Percentiles rank a stretch among this genome's conserved stretches.
Evolutionary conservation across 306 rosid species (phyloP).

Genomic region (Pyrus pyrifolia): DNA sequence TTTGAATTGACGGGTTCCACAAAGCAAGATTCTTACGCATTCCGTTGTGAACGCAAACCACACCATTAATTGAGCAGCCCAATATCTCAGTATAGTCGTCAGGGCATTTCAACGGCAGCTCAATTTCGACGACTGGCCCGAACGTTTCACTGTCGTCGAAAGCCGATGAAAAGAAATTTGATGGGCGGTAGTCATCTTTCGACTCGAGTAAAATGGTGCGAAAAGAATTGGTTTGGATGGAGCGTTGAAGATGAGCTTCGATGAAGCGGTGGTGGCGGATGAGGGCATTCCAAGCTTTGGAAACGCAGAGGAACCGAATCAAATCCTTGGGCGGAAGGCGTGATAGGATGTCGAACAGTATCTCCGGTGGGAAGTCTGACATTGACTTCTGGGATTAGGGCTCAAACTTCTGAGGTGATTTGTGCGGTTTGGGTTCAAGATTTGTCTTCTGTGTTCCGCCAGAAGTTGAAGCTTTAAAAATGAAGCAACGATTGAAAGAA

Average conservation of each 20-base stretch:
- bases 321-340: background rate
- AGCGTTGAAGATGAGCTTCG: background rate
- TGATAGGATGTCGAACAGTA: background rate
- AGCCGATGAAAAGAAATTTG: background rate
- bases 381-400: background rate
- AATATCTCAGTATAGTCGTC: background rate
- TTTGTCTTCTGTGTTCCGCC: no score
- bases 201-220: background rate
- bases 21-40: background rate
- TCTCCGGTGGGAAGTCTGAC: background rate
- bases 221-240: background rate
- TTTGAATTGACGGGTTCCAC: background rate
- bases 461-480: no score
- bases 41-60: background rate
- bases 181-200: no score
- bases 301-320: background rate
- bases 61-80: background rate
- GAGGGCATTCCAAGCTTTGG: background rate
- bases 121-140: background rate
- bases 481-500: no score
- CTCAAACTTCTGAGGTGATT: no score
- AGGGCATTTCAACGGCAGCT: background rate
- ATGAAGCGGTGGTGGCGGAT: background rate
- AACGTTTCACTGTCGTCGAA: background rate
- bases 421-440: no score